Evolutionary conservation across 768 basidiomycete genomes (phyloP).

Genomic region (Amanita pallidorosea): DNA sequence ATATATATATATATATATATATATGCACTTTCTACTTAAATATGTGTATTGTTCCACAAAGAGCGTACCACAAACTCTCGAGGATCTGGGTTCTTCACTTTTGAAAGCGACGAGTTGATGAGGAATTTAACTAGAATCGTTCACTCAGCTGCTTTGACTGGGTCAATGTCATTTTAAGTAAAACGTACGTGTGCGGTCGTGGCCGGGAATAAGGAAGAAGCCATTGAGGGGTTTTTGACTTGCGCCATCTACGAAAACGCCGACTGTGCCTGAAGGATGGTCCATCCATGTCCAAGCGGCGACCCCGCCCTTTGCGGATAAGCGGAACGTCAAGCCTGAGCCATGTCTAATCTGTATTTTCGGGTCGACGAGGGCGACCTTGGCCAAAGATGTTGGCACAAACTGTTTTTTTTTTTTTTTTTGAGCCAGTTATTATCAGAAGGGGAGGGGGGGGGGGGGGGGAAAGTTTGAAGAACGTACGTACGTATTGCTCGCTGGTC

Average conservation of each 20-base stretch:
- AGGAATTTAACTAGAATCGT: conserved; percentile 28
- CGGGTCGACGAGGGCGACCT: conserved; percentile 38
- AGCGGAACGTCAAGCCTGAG: conserved; percentile 31
- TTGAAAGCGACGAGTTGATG: conserved; percentile 27
- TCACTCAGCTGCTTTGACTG: no score
- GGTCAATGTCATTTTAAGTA: not conserved
- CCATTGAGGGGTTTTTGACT: conserved; percentile 36
- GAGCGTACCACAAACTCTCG: conserved; percentile 39
- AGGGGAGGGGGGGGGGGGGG: no score
- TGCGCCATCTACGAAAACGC: conserved; percentile 34
- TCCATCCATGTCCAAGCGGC: conserved; percentile 52
- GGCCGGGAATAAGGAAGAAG: conserved; percentile 44
- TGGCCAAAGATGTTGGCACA: conserved; percentile 37
- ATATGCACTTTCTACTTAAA: conserved; percentile 6
- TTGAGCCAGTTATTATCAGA: no score
- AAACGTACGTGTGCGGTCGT: conserved; percentile 37
- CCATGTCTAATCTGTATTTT: conserved; percentile 24
- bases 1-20: not conserved
- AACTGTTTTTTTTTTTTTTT: conserved; percentile 19
- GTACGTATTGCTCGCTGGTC: conserved; percentile 42
- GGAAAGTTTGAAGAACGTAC: no score
- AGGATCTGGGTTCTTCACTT: conserved; percentile 23
- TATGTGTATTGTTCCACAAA: conserved; percentile 43
- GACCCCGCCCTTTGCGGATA: conserved; percentile 44
- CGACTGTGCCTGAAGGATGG: conserved; percentile 43